Evolutionary conservation across 495 filamentous ascomycete genomes (phyloP), one percentile per base, ranked within the genome.

Genomic region (Cercophora samala): DNA sequence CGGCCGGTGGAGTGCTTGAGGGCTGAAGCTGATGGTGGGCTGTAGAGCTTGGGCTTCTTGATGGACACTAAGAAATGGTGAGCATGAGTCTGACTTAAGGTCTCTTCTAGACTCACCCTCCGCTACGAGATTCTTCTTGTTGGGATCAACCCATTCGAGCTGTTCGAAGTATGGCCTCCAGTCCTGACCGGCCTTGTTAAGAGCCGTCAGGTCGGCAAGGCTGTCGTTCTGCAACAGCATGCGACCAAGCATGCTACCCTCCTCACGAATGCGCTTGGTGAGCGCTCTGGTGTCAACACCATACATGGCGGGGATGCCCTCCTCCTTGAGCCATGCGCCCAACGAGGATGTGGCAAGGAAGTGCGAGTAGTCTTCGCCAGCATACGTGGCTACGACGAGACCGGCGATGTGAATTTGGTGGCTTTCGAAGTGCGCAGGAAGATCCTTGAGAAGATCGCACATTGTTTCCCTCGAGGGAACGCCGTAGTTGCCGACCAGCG

Each of bases 401-500:
- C 92, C 95, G 13, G 95, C 88, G 72, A 98, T 88, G 78, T 99
- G 95, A 63, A 99, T 97, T 77, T 96, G 81, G 37, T 84, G 87
- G 26, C 93, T 88, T 76, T 99, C 95, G 77, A 99, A 97, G 78
- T 97, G 84, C 63, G 93, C 92, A 23, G 93, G 92, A 19, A 97
- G 85, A 68, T 91, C 89, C 74, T 87, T 85, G 66, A 97, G 86
- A 37, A 96, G 81, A 70, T 90, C 85, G 74, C 97, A 93, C 78
- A 88, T 85, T 53, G 88, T 85, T 37, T 95, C 89, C 68, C 93
- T 84, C 1, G 91, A 91, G 24, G 95, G 95, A 13, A 97, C 95
- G 68, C 91, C 95, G 75, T 99, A 99, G 83, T 99, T 99, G 70
- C 95, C 95, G 77, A 99, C 97, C 69, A 99, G 82, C n/a, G 95